Conservation (phyloP, 2,329 filamentous ascomycete genomes). For the Fusarium nelsonii region DNA sequence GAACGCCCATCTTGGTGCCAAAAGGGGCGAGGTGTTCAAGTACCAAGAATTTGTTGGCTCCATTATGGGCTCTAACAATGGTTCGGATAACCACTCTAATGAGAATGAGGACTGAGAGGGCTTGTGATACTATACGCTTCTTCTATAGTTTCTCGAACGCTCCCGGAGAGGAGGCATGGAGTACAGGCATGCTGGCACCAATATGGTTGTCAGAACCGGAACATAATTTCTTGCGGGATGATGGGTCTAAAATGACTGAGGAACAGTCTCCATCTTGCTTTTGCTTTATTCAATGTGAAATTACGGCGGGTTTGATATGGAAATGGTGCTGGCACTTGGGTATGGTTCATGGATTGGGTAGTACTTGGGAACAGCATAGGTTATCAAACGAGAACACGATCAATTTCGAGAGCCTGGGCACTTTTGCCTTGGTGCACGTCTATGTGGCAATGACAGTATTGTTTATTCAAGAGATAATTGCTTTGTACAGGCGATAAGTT, state of each 20-base stretch:
- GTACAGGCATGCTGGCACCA: not conserved
- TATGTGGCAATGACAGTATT: not conserved
- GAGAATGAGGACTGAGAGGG: constrained; percentile 46
- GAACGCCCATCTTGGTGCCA: constrained; percentile 64
- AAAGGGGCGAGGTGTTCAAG: constrained; percentile 88
- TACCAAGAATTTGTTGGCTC: constrained; percentile 92
- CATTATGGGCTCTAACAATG: constrained; percentile 67
- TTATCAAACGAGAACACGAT: constrained; percentile 36
- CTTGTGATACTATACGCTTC: not conserved
- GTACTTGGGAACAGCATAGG: constrained; percentile 24
- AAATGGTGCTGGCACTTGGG: constrained; percentile 22
- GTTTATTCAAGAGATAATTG: not conserved
- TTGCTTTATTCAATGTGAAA: constrained; percentile 7
- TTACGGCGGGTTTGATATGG: constrained; percentile 16
- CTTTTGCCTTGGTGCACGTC: not conserved
- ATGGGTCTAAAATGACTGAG: not conserved
- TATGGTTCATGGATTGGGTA: constrained; percentile 26
- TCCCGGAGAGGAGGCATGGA: not conserved
- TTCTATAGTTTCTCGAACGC: not conserved
- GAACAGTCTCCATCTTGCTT: not conserved
- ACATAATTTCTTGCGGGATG: not conserved
- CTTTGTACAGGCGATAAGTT: not conserved
- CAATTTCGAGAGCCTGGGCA: not conserved
- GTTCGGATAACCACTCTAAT: constrained; percentile 51
- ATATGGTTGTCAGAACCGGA: not conserved